Evolutionary conservation across 139 green algal species (phyloP), one percentile per base, ranked within the genome.

Genomic region (Protoeuglena noctilucae): DNA sequence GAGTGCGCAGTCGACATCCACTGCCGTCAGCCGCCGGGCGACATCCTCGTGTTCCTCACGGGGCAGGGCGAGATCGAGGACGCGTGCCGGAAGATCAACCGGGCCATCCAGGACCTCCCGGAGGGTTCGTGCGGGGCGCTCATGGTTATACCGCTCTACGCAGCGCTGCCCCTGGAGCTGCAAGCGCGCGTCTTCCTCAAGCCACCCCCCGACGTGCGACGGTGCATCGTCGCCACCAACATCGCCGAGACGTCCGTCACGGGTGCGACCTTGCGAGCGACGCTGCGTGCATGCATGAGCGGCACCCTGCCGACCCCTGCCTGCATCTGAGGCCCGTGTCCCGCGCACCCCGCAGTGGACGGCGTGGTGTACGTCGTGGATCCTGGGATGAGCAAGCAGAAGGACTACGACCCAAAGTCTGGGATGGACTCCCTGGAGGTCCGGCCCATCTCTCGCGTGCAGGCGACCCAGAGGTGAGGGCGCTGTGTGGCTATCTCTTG

Each of bases 181-280:
- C 82, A 94, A 78, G 70, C 81, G 30, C 61, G 83, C 0, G 84
- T 95, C 46, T 97, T 97, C 73, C 58, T 63, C 4, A 69, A 72
- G 0, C 57, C 73, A 0, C 78, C 82, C 1, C 21, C 58, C 25
- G 82, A 78, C 2, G 71, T 80, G 53, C 66, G 89, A 16, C 71
- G 87, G 19, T 78, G 80, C 61, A 85, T 97, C 26, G 69, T 96
- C 45, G 81, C 89, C 18, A 97, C 89, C 52, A 97, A 97, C 69
- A 80, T 97, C 28, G 89, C 89, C 14, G 89, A 97, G 64, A 97
- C 89, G 18, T 89, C 76, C 43, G 71, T 97, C 30, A 97, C 89
- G 48, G 79, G 88, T 65, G 73, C 69, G 40, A 50, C 21, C 50
- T 17, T 22, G 45, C 45, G 9, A 9, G 45, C 45, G 45, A n/a